Conservation (phyloP, 176 grass and related monocot species). For the Hyparrhenia diplandra region DNA sequence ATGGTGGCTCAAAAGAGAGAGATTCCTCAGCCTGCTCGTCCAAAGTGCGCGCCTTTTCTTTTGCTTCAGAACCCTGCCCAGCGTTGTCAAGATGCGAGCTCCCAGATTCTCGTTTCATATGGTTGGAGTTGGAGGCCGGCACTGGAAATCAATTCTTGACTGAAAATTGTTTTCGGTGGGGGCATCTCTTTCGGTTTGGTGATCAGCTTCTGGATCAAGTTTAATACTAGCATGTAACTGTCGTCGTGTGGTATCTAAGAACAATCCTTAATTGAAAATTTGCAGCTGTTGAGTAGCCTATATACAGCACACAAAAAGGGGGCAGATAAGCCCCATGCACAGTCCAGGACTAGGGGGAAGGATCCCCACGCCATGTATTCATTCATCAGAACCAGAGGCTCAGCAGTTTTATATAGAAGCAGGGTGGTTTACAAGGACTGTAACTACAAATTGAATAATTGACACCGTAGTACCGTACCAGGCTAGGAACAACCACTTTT, state of each 20-base stretch:
- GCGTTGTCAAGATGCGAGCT: constrained; percentile 18
- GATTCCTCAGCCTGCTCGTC: constrained; percentile 38
- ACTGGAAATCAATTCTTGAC: not conserved
- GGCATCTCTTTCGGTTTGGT: constrained; percentile 10
- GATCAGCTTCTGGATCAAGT: constrained; percentile 6
- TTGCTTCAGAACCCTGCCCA: constrained; percentile 34
- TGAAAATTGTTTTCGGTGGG: no score
- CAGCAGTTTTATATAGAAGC: not conserved
- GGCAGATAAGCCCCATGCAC: no score
- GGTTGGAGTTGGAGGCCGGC: not conserved
- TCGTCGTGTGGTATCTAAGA: not conserved
- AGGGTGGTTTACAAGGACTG: not conserved
- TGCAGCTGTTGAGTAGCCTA: no score
- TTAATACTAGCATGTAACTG: not conserved
- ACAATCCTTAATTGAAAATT: no score
- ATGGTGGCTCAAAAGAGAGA: not conserved
- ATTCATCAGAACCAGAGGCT: not conserved
- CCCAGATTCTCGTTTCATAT: constrained; percentile 30
- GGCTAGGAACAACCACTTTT: not conserved
- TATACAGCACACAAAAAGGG: no score
- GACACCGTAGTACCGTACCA: not conserved
- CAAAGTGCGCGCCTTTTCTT: constrained; percentile 43
- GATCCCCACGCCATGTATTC: not conserved
- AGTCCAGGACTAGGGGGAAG: not conserved
- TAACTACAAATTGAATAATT: not conserved